phyloP scores from a whole-genome alignment of 2,329 filamentous ascomycete genomes.

The Aspergillus fructus region DNA sequence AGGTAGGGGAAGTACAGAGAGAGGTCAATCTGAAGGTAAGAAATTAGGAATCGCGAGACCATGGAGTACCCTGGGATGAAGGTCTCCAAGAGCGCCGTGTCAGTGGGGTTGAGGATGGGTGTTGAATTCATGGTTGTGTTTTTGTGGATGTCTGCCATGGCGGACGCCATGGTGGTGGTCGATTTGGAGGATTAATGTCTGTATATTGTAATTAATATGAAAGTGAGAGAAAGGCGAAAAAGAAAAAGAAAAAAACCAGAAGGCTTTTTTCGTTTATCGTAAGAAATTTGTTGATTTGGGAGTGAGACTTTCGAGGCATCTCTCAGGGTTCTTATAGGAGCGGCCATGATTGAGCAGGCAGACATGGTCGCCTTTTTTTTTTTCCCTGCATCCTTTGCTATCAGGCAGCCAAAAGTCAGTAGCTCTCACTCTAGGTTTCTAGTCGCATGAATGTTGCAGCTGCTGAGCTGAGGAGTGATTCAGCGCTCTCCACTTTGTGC shows the following conservation, averaged over 20 bases:
- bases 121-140: conserved; percentile 9
- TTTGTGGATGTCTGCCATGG: background rate
- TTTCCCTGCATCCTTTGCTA: too few relatives aligned
- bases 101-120: conserved; percentile 18
- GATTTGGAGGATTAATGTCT: background rate
- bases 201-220: background rate
- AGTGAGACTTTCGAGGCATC: too few relatives aligned
- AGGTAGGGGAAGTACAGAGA: conserved; percentile 62
- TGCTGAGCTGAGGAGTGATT: background rate
- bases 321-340: background rate
- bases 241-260: background rate
- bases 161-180: conserved; percentile 11
- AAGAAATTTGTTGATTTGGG: too few relatives aligned
- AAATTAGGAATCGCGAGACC: conserved; percentile 53
- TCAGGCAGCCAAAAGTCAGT: background rate
- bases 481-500: background rate
- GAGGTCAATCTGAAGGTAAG: conserved; percentile 62
- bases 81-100: conserved; percentile 52
- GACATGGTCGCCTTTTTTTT: background rate
- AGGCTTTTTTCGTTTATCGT: too few relatives aligned
- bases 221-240: background rate
- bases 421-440: background rate
- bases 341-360: background rate
- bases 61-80: conserved; percentile 67
- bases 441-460: background rate